Evolutionary conservation across 83 land plant species (phyloP).

Genomic region (Picea abies): DNA sequence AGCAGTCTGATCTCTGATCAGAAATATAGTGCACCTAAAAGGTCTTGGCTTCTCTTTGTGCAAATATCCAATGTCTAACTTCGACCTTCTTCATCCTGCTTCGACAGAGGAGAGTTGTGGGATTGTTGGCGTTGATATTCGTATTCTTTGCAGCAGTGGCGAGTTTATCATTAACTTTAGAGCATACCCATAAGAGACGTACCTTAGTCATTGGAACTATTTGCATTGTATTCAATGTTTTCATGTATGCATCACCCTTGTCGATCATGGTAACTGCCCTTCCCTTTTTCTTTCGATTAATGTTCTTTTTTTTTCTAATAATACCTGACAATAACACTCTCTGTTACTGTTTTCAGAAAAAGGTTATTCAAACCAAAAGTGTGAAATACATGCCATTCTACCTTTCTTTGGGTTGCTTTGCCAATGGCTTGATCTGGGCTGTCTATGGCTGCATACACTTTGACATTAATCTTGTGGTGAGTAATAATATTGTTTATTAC

Average conservation of each 20-base stretch:
- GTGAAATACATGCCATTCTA: no score
- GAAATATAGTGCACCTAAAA: no score
- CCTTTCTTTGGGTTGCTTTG: not conserved
- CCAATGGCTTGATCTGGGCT: constrained; percentile 55
- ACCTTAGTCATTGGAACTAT: constrained; percentile 9
- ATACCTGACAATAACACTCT: no score
- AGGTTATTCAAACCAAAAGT: no score
- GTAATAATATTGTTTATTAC: not conserved
- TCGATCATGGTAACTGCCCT: constrained; percentile 46
- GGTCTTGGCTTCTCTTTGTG: no score
- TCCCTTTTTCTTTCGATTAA: not conserved
- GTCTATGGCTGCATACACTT: constrained; percentile 49
- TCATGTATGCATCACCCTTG: constrained; percentile 67
- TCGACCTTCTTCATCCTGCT: no score
- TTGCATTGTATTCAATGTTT: constrained; percentile 32
- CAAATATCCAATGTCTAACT: no score
- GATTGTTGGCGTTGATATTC: not conserved
- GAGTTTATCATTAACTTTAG: no score
- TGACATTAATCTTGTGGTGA: constrained; percentile 53
- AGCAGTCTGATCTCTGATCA: no score
- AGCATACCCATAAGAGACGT: no score
- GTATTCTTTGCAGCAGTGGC: constrained; percentile 23
- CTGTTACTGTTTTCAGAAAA: no score
- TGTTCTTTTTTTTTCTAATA: no score
- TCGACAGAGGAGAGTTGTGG: not conserved